Percentiles rank a stretch among this genome's conserved stretches.
These are phyloP conservation scores for Tetrapisispora iriomotensis DNA, from an alignment of 805 yeast species.

Conservation along the genomic window DNA sequence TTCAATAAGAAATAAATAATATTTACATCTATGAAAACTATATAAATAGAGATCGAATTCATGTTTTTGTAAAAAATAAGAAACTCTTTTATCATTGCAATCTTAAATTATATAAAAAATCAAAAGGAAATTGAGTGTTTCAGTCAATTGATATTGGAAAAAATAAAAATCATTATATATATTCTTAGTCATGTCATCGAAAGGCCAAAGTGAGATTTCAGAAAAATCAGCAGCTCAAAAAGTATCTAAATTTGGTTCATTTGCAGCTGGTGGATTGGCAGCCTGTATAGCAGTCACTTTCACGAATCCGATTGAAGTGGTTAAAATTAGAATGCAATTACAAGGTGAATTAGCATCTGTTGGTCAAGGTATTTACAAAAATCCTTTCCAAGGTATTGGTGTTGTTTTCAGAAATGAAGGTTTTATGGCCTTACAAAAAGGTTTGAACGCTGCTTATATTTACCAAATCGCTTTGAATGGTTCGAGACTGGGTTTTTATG, in stretches of 20 bases:
- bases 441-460: conserved; percentile 76
- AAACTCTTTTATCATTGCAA: too few species aligned
- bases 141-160: too few species aligned
- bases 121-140: too few species aligned
- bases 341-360: conserved; percentile 77
- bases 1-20: too few species aligned
- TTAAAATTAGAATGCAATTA: conserved; percentile 91
- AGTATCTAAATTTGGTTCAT: conserved; percentile 65
- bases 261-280: conserved; percentile 84
- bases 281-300: conserved; percentile 97
- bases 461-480: conserved; percentile 92
- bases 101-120: too few species aligned
- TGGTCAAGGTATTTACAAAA: conserved; percentile 53
- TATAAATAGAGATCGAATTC: too few species aligned
- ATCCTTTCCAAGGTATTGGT: conserved; percentile 75
- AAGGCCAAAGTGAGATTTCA: conserved; percentile 1
- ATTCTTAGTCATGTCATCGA: too few species aligned
- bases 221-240: conserved; percentile 44
- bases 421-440: conserved; percentile 77
- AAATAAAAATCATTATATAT: too few species aligned
- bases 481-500: conserved; percentile 88
- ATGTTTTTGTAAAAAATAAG: too few species aligned
- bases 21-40: too few species aligned
- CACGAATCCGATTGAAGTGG: conserved; percentile 91
- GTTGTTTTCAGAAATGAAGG: conserved; percentile 77